phyloP scores from a whole-genome alignment of 352 stramenopile genomes.

The Phytophthora ramorum region DNA sequence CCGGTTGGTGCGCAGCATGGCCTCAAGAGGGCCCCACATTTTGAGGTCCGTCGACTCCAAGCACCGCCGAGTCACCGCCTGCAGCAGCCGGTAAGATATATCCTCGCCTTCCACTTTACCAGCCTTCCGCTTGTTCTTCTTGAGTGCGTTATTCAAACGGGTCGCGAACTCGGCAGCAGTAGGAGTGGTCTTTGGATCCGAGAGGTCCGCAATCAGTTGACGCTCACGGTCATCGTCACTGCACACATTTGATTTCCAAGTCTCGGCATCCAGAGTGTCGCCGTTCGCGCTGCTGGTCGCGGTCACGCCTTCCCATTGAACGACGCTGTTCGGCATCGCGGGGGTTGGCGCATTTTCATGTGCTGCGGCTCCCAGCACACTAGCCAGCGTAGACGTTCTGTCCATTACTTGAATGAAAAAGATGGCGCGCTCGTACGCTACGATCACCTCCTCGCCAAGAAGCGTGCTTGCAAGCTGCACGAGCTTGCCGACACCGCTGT shows the following conservation, averaged over 20 bases:
- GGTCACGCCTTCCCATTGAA: constrained; percentile 55
- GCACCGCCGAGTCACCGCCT: constrained; percentile 65
- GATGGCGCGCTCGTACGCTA: constrained; percentile 64
- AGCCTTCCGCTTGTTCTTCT: constrained; percentile 37
- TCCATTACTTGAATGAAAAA: constrained; percentile 75
- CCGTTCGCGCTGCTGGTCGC: constrained; percentile 35
- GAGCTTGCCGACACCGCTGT: constrained; percentile 48
- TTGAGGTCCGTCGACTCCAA: constrained; percentile 59
- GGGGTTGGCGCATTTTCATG: constrained; percentile 15
- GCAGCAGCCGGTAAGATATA: constrained; percentile 68
- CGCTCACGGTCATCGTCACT: constrained; percentile 54
- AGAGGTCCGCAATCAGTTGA: constrained; percentile 63
- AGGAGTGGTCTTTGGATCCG: constrained; percentile 43
- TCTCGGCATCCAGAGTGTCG: constrained; percentile 39
- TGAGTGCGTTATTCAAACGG: constrained; percentile 55
- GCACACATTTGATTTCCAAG: constrained; percentile 63
- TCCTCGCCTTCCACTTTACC: constrained; percentile 11
- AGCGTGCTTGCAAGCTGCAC: constrained; percentile 58
- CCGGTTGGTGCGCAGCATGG: constrained; percentile 58
- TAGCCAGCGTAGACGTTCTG: constrained; percentile 76
- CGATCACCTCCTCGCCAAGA: constrained; percentile 67
- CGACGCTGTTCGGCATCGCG: constrained; percentile 48
- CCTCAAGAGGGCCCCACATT: constrained; percentile 63
- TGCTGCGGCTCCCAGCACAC: constrained; percentile 61
- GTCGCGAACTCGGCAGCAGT: constrained; percentile 53